A percentile compares a stretch with the other conserved stretches of the same genome.
Evolutionary conservation across 192 early-diverging fungal species (phyloP).

Genomic region (Gamsiella multidivaricata): DNA sequence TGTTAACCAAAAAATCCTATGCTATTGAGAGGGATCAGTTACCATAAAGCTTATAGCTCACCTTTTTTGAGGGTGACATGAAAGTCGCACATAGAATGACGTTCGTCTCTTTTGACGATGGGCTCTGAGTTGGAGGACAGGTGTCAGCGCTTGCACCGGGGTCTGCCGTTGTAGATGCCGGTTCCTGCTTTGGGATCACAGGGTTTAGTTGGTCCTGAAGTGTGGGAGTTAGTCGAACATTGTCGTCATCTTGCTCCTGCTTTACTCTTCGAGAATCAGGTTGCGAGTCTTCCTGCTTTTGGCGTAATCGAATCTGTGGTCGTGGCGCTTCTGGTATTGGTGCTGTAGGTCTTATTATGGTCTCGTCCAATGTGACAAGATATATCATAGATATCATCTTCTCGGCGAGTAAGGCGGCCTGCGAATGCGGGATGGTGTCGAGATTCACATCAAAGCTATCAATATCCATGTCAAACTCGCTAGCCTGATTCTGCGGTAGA

Average conservation of each 20-base stretch:
- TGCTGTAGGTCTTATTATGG: not conserved
- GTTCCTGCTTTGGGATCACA: not conserved
- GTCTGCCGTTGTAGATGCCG: not conserved
- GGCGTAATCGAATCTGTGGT: too few species aligned
- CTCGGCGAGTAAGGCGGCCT: conserved; percentile 25
- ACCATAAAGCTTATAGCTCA: not conserved
- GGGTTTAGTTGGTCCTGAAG: not conserved
- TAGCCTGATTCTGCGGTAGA: not conserved
- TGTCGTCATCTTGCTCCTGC: conserved; percentile 1
- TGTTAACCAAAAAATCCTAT: too few species aligned
- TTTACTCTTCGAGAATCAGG: too few species aligned
- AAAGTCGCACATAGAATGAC: conserved; percentile 18
- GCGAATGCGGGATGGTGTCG: conserved; percentile 10
- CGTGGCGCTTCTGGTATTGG: not conserved
- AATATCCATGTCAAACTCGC: not conserved
- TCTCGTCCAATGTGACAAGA: not conserved
- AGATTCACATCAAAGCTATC: conserved; percentile 35
- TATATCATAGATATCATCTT: conserved; percentile 34
- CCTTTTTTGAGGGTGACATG: conserved; percentile 28
- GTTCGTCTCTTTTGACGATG: conserved; percentile 5
- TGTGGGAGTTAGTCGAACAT: not conserved
- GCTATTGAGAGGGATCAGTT: too few species aligned
- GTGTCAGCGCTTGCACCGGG: not conserved
- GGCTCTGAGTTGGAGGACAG: conserved; percentile 4
- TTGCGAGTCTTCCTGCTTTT: too few species aligned